A percentile compares a stretch with the other conserved stretches of the same genome.
Evolutionary conservation across 2,329 filamentous ascomycete species (phyloP).

Genomic region (Neospermospora avenae): DNA sequence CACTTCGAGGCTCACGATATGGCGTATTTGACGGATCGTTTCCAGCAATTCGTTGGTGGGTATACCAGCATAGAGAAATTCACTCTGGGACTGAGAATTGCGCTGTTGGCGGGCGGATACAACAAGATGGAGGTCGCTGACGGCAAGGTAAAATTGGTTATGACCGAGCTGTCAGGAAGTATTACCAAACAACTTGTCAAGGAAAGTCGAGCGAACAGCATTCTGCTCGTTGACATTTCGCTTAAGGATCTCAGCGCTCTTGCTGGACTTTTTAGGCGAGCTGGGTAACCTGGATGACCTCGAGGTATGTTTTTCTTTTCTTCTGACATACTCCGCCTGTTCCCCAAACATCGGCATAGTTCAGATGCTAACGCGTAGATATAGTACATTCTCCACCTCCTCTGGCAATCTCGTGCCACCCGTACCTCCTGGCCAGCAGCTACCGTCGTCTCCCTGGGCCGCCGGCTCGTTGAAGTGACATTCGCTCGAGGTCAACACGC

Average conservation of each 20-base stretch:
- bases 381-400: slow-evolving; percentile 25
- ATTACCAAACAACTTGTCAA: slow-evolving; percentile 42
- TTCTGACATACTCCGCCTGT: not conserved
- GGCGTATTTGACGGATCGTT: slow-evolving; percentile 42
- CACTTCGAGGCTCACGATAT: slow-evolving; percentile 42
- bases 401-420: slow-evolving; percentile 21
- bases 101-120: slow-evolving; percentile 43
- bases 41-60: slow-evolving; percentile 41
- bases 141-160: slow-evolving; percentile 34
- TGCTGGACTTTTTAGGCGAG: slow-evolving; percentile 45
- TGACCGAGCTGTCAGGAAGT: slow-evolving; percentile 38
- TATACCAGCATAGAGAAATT: slow-evolving; percentile 41
- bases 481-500: slow-evolving; percentile 17
- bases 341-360: not conserved
- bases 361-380: not conserved
- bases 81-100: slow-evolving; percentile 44
- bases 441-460: slow-evolving; percentile 21
- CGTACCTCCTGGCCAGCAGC: slow-evolving; percentile 22
- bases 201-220: slow-evolving; percentile 40
- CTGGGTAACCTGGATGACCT: slow-evolving; percentile 46
- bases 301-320: slow-evolving; percentile 32
- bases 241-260: slow-evolving; percentile 45
- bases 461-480: slow-evolving; percentile 25
- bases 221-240: slow-evolving; percentile 43
- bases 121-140: slow-evolving; percentile 38